Conservation (phyloP, 768 basidiomycete species). For the Harrya chromipes region DNA sequence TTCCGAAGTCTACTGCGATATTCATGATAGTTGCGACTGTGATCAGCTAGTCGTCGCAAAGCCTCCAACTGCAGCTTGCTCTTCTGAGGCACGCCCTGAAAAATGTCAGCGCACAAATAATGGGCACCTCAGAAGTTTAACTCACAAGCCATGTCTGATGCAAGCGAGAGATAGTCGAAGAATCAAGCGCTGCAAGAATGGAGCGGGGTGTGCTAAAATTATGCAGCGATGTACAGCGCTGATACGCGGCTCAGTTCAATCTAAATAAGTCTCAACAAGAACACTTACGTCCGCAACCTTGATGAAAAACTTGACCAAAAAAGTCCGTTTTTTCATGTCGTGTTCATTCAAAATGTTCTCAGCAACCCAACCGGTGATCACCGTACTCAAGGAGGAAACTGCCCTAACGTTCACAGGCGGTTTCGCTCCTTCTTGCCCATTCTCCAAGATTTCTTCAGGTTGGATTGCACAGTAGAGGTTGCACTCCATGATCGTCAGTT, state of each 20-base stretch:
- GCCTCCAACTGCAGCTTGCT: constrained; percentile 74
- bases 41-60: constrained; percentile 85
- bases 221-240: constrained; percentile 81
- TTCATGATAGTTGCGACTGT: constrained; percentile 85
- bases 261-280: constrained; percentile 3
- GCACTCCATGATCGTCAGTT: constrained; percentile 92
- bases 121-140: constrained; percentile 5
- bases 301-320: constrained; percentile 86
- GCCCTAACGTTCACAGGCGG: constrained; percentile 73
- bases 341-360: constrained; percentile 90
- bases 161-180: constrained; percentile 88
- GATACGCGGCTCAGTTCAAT: constrained; percentile 11
- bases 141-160: constrained; percentile 92
- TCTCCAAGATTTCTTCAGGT: constrained; percentile 86
- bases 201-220: constrained; percentile 95
- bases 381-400: constrained; percentile 84
- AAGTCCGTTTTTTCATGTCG: constrained; percentile 81
- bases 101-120: constrained; percentile 8
- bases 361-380: constrained; percentile 94
- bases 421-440: constrained; percentile 66
- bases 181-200: constrained; percentile 91
- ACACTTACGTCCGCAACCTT: constrained; percentile 83
- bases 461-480: constrained; percentile 81
- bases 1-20: constrained; percentile 86
- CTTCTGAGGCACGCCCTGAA: constrained; percentile 80